Conservation (phyloP, 2,329 filamentous ascomycete genomes). For the Stachybotrys chartarum region DNA sequence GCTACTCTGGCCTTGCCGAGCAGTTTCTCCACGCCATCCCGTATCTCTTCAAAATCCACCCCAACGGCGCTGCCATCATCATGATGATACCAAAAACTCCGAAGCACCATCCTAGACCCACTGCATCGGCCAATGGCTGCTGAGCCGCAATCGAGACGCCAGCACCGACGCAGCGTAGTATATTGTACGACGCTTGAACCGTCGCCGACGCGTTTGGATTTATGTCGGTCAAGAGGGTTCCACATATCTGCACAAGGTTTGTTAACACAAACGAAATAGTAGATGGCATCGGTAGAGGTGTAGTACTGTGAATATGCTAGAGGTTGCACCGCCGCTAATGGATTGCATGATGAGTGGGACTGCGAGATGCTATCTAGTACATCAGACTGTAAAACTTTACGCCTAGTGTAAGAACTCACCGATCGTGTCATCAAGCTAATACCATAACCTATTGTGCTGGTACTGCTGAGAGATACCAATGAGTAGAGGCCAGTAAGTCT, state of each 20-base stretch:
- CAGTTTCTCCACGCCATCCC: neutral
- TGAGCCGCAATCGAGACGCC: slow-evolving; percentile 14
- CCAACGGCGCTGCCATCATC: slow-evolving; percentile 5
- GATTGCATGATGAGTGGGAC: neutral
- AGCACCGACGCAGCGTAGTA: slow-evolving; percentile 14
- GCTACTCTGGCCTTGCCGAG: too few species aligned
- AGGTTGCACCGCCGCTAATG: neutral
- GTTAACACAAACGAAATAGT: neutral
- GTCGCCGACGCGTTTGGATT: slow-evolving; percentile 15
- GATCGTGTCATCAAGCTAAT: neutral
- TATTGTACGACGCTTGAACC: slow-evolving; percentile 16
- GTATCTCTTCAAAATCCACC: slow-evolving; percentile 3
- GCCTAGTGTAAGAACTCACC: neutral
- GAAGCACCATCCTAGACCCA: slow-evolving; percentile 13
- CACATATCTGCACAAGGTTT: neutral
- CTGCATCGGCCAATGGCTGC: slow-evolving; percentile 11
- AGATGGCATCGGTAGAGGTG: too few species aligned
- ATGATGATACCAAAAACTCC: slow-evolving; percentile 10
- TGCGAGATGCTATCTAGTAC: neutral
- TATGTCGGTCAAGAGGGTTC: slow-evolving; percentile 16
- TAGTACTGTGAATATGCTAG: neutral
- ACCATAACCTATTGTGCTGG: neutral
- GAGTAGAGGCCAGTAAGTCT: neutral
- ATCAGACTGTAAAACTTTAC: too few species aligned
- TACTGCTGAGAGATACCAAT: neutral